These are phyloP conservation scores for Suillus lakei DNA, from an alignment of 768 basidiomycete genomes.

Conservation along the genomic window DNA sequence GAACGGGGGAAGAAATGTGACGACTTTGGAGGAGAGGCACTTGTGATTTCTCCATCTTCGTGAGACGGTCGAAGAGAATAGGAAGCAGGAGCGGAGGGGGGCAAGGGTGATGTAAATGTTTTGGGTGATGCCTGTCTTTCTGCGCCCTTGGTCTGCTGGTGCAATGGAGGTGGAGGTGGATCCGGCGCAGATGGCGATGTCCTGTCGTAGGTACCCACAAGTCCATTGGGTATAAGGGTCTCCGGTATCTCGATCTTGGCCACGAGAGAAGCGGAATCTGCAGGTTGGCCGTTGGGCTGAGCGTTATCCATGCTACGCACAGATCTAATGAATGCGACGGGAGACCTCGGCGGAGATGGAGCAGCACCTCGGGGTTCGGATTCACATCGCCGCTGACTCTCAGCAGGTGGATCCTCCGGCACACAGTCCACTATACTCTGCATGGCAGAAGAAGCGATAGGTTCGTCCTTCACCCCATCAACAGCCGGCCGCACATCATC, in stretches of 20 bases:
- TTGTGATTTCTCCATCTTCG: constrained; percentile 59
- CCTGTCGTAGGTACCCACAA: background rate
- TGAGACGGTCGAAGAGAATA: constrained; percentile 41
- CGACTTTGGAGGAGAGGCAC: constrained; percentile 38
- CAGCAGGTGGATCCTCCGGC: background rate
- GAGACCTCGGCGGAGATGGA: background rate
- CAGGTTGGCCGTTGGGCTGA: background rate
- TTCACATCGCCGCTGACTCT: background rate
- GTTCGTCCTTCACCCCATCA: constrained; percentile 4
- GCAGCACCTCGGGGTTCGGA: background rate
- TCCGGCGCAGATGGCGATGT: background rate
- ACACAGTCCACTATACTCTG: background rate
- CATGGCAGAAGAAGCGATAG: background rate
- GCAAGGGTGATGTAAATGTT: background rate
- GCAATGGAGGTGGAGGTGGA: constrained; percentile 4
- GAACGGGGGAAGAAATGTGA: constrained; percentile 40
- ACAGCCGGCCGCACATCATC: constrained; percentile 9
- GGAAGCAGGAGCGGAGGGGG: constrained; percentile 6
- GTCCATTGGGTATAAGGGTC: background rate
- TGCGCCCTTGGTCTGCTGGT: background rate
- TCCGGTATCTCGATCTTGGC: background rate
- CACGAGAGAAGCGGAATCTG: background rate
- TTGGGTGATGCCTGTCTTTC: background rate
- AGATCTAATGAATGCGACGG: background rate
- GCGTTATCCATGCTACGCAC: background rate